phyloP scores from a whole-genome alignment of 148 eudicot genomes.

The Camellia japonica region DNA sequence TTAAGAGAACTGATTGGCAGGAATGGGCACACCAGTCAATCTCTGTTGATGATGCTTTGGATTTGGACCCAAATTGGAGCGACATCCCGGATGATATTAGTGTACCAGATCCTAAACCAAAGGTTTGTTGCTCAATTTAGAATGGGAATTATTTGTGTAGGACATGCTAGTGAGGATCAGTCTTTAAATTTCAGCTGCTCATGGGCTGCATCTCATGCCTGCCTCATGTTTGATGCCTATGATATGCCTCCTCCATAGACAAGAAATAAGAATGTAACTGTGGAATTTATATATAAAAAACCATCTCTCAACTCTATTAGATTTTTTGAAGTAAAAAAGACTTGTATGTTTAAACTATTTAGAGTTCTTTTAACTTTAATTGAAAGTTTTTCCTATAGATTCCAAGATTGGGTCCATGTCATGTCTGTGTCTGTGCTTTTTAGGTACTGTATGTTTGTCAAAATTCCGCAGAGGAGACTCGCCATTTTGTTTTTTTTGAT shows the following conservation, averaged over 20 bases:
- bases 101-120: slow-evolving; percentile 43
- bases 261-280: neutral
- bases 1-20: slow-evolving; percentile 56
- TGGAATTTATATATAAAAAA: neutral
- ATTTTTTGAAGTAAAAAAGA: neutral
- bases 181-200: neutral
- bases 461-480: too few relatives aligned
- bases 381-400: too few relatives aligned
- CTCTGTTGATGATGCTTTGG: slow-evolving; percentile 39
- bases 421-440: too few relatives aligned
- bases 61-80: slow-evolving; percentile 54
- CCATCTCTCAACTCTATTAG: neutral
- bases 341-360: neutral
- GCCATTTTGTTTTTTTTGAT: too few relatives aligned
- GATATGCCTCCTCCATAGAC: neutral
- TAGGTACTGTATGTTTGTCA: too few relatives aligned
- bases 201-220: neutral
- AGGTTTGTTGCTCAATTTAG: slow-evolving; percentile 44
- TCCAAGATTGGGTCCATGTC: too few relatives aligned
- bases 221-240: neutral
- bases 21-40: slow-evolving; percentile 61
- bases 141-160: neutral
- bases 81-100: slow-evolving; percentile 47
- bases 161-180: neutral
- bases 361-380: neutral